A percentile compares a stretch with the other conserved stretches of the same genome.
Evolutionary conservation across 768 basidiomycete genomes (phyloP).

Genomic region (Lentinula sp.): DNA sequence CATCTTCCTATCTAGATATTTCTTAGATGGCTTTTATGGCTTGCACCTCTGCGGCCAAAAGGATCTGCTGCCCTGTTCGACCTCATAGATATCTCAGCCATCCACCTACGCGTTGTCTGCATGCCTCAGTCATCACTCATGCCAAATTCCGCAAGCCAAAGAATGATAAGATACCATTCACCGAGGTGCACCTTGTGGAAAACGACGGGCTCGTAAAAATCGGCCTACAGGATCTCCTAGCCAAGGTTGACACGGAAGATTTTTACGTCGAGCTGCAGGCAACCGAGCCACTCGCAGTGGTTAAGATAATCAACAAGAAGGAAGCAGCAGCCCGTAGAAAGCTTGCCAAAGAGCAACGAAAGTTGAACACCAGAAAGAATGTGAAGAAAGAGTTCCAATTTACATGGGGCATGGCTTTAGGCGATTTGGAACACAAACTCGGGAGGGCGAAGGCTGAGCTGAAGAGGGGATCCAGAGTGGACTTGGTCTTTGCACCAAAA

Average conservation of each 20-base stretch:
- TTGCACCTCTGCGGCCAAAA: neutral
- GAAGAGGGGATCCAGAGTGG: conserved; percentile 52
- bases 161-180: conserved; percentile 37
- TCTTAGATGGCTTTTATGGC: neutral
- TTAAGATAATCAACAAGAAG: conserved; percentile 48
- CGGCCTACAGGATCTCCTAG: conserved; percentile 38
- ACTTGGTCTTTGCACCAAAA: conserved; percentile 51
- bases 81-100: neutral
- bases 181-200: conserved; percentile 37
- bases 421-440: conserved; percentile 64
- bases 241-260: conserved; percentile 30
- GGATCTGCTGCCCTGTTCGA: neutral
- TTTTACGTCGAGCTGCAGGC: conserved; percentile 52
- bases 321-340: conserved; percentile 32
- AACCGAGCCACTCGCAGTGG: conserved; percentile 45
- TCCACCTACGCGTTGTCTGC: neutral
- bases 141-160: conserved; percentile 7
- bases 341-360: conserved; percentile 28
- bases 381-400: conserved; percentile 64
- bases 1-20: neutral
- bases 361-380: conserved; percentile 21
- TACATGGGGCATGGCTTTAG: conserved; percentile 55
- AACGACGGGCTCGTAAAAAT: conserved; percentile 27
- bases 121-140: neutral
- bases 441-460: conserved; percentile 47